A percentile compares a stretch with the other conserved stretches of the same genome.
phyloP scores from a whole-genome alignment of 139 green algal genomes.

The Closterium sp. region DNA sequence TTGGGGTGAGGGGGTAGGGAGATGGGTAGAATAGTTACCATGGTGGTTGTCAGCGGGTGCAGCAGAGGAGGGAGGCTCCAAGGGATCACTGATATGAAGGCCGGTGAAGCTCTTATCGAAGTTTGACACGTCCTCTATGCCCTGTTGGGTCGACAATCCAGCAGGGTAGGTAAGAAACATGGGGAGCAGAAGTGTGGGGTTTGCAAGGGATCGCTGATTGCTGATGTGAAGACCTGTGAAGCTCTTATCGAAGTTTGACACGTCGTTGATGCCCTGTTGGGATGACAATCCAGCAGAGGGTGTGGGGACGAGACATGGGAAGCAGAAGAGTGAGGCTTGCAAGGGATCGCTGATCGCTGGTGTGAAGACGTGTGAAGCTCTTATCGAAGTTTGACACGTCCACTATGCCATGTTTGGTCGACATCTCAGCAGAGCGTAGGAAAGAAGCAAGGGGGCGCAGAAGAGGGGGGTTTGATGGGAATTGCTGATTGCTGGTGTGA shows the following conservation, averaged over 20 bases:
- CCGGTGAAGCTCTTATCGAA: conserved; percentile 15
- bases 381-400: too few species aligned
- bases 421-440: too few species aligned
- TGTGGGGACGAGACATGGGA: too few species aligned
- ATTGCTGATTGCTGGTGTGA: too few species aligned
- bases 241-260: neutral
- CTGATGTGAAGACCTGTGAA: neutral
- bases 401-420: too few species aligned
- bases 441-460: too few species aligned
- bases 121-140: conserved; percentile 10
- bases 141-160: neutral
- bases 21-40: neutral
- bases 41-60: neutral
- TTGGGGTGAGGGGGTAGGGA: neutral
- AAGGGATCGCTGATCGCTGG: neutral
- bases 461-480: too few species aligned
- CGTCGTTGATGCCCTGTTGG: neutral
- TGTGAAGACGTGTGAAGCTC: neutral
- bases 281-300: too few species aligned
- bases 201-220: neutral
- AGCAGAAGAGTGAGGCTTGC: neutral
- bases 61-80: neutral
- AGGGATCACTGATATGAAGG: neutral
- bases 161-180: too few species aligned
- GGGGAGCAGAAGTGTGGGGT: neutral